Base-by-base conservation (phyloP, 768 basidiomycete species). In the Tylopilus cervinicoccineus region DNA sequence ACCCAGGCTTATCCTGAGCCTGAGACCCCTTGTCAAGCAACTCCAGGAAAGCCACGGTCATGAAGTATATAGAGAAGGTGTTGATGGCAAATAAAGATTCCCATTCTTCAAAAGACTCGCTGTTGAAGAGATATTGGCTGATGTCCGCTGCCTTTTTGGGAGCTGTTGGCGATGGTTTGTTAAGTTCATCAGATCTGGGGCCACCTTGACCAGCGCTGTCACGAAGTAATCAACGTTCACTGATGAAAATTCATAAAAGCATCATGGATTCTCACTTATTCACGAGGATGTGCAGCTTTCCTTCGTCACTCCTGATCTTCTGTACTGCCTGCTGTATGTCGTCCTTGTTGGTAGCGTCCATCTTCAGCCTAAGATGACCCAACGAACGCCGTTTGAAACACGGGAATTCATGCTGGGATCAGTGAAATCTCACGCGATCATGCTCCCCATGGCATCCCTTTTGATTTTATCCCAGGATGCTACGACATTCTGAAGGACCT, bases 31-130 rank as follows among this genome's bases (percentile, higher is more conserved):
- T 84, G 45, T 81, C 82, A 38, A 91, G 77, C 34, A 91, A 70
- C 5, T 84, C 88, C 38, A 89, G 66, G 67, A 90, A 89, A 0
- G 86, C 88, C 7, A 77, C 80, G 0, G 86, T 86, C 51, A 83
- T 76, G 61, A 90, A 91, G 69, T 80, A 90, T 45, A 84, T 70
- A n/a, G 89, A 82, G 59, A 84, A 81, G 0, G 83, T 77, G 69
- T 91, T 90, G 66, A 86, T 72, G 12, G 68, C 62, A 60, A 80
- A 89, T 14, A 87, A 64, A 0, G 71, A 64, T n/a, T n/a, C n/a
- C 88, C 88, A 91, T 33, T 66, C 71, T 19, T 81, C 79, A 48
- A 80, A 76, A 5, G 76, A 73, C 53, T 87, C 85, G 52, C 78
- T 79, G 32, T 81, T 70, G 62, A 92, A 92, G 33, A 91, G 66